These are phyloP conservation scores for Boletus sp. DNA, from an alignment of 1,284 basidiomycete species.

Conservation along the genomic window DNA sequence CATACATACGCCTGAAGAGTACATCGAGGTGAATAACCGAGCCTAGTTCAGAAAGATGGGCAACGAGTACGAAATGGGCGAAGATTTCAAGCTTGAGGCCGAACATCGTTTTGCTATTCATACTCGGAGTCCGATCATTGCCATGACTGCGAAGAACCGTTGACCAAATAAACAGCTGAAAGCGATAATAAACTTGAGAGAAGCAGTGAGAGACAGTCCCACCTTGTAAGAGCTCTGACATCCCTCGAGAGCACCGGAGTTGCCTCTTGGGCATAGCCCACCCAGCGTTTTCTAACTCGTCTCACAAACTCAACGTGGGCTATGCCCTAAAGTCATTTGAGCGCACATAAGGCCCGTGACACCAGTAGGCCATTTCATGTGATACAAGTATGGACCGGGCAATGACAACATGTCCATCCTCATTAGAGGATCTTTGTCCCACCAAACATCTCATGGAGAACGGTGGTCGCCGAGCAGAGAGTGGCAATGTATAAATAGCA, in stretches of 20 bases:
- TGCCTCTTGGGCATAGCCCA: background rate
- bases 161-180: background rate
- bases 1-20: too few relatives aligned
- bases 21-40: background rate
- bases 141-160: background rate
- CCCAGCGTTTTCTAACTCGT: background rate
- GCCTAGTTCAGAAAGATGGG: background rate
- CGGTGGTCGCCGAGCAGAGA: background rate
- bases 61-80: background rate
- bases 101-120: too few relatives aligned
- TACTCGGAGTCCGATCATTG: background rate
- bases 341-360: background rate
- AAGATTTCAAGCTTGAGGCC: too few relatives aligned
- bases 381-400: background rate
- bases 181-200: background rate
- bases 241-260: background rate
- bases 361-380: background rate
- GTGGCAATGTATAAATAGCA: background rate
- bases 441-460: too few relatives aligned
- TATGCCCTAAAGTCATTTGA: background rate
- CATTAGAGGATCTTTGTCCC: background rate
- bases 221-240: background rate
- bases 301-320: background rate
- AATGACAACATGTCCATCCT: background rate
- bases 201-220: too few relatives aligned